Conservation (phyloP, 345 rosid genomes). For the Euclidium syriacum region DNA sequence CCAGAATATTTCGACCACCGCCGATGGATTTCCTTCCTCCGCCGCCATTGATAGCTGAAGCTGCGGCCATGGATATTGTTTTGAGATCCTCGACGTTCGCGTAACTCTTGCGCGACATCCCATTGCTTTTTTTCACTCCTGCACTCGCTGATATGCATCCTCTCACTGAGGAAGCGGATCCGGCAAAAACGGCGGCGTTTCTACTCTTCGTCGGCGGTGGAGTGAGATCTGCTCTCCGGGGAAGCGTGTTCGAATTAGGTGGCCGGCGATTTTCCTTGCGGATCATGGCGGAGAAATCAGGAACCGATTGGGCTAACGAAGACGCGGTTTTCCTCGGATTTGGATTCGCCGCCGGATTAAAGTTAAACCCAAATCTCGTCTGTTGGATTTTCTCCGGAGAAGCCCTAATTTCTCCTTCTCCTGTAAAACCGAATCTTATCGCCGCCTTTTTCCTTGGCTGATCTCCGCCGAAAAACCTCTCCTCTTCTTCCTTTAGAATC, state of each 20-base stretch:
- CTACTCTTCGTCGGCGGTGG: slow-evolving; percentile 40
- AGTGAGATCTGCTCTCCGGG: slow-evolving; percentile 36
- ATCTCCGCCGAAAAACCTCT: slow-evolving; percentile 18
- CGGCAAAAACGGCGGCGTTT: slow-evolving; percentile 30
- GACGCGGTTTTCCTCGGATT: slow-evolving; percentile 27
- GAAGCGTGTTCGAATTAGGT: slow-evolving; percentile 7
- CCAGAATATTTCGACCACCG: slow-evolving; percentile 35
- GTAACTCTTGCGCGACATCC: slow-evolving; percentile 54
- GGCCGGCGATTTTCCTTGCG: slow-evolving; percentile 81
- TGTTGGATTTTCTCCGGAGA: too few species aligned
- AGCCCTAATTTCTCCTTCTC: slow-evolving; percentile 35
- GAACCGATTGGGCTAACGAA: slow-evolving; percentile 67
- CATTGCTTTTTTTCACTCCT: slow-evolving; percentile 51
- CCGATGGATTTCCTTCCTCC: slow-evolving; percentile 22
- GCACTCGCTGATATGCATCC: slow-evolving; percentile 69
- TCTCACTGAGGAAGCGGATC: slow-evolving; percentile 24
- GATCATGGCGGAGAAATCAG: slow-evolving; percentile 63
- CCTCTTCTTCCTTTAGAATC: slow-evolving; percentile 21
- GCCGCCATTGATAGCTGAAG: slow-evolving; percentile 48
- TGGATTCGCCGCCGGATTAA: background rate
- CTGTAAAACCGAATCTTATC: slow-evolving; percentile 42
- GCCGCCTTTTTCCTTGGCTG: slow-evolving; percentile 36
- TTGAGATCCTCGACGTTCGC: slow-evolving; percentile 60
- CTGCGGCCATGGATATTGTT: slow-evolving; percentile 48
- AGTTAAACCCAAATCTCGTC: slow-evolving; percentile 46